phyloP scores from a whole-genome alignment of 768 basidiomycete species.

The Pleurotus tuoliensis region DNA sequence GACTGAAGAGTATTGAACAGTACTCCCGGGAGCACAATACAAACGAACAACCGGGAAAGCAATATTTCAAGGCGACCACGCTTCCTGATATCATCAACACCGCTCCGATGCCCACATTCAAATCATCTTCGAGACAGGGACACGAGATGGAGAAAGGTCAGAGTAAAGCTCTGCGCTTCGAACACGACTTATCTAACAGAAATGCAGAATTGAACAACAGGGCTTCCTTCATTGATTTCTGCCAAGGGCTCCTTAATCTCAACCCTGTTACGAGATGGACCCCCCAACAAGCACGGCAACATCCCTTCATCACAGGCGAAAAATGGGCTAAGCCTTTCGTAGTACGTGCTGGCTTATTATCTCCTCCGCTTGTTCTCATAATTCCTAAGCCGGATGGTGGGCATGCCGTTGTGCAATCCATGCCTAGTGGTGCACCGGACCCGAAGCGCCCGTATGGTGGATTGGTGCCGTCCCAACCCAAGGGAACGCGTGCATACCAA shows the following conservation, averaged over 20 bases:
- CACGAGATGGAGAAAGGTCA: slow-evolving; percentile 90
- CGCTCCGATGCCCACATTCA: slow-evolving; percentile 87
- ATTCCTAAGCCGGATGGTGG: slow-evolving; percentile 48
- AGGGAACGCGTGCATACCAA: slow-evolving; percentile 80
- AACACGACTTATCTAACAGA: background rate
- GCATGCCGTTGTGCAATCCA: slow-evolving; percentile 24
- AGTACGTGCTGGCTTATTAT: slow-evolving; percentile 38
- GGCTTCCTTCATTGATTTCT: slow-evolving; percentile 96
- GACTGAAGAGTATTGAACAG: slow-evolving; percentile 89
- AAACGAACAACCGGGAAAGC: slow-evolving; percentile 97
- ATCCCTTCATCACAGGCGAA: slow-evolving; percentile 98
- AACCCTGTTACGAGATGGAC: slow-evolving; percentile 97
- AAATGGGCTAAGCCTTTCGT: slow-evolving; percentile 86
- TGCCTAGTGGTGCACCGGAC: slow-evolving; percentile 37
- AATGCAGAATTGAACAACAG: slow-evolving; percentile 85
- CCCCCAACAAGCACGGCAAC: slow-evolving; percentile 90
- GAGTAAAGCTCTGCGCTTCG: slow-evolving; percentile 15
- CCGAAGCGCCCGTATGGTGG: slow-evolving; percentile 92
- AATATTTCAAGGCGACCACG: slow-evolving; percentile 94
- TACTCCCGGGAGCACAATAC: slow-evolving; percentile 94
- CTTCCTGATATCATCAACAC: slow-evolving; percentile 95
- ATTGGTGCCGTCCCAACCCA: slow-evolving; percentile 83
- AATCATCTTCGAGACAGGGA: slow-evolving; percentile 61
- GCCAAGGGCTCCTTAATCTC: slow-evolving; percentile 88
- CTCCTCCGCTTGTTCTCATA: slow-evolving; percentile 2